Evolutionary conservation across 2,329 filamentous ascomycete genomes (phyloP), one percentile per base, ranked within the genome.

Genomic region (Aspergillus costaricaensis): DNA sequence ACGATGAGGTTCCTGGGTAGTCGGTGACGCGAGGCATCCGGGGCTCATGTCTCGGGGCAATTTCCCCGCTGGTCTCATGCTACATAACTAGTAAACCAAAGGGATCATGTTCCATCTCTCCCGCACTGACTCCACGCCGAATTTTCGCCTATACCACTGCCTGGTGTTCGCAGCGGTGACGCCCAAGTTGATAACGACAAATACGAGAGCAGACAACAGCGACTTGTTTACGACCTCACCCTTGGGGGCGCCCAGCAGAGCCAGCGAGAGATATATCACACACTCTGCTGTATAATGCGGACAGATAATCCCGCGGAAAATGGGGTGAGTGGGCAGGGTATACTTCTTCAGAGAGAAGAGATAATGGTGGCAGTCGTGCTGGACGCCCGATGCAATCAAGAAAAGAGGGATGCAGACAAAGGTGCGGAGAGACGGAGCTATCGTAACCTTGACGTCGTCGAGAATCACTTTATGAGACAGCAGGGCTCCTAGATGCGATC

Each of bases 281-380:
- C 91, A 93, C 78, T 98, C 95, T 70, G 89, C 91, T 3, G 90
- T 90, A 76, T 98, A 99, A 77, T 99, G 95, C 17, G 95, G 92
- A 68, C 91, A 96, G 41, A 97, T 78, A 21, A 96, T 76, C 59
- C 82, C 81, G 48, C 81, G 81, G 75, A 98, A 99, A 59, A 90
- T 78, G 2, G 88, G 88, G 61, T 89, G 83, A 2, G 83, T 80
- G 0, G 94, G 94, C 23, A 98, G 82, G 10, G 90, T 90, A 76
- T 99, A 98, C 72, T 92, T 94, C 72, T 86, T 85, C 61, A 95
- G 78, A 41, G 84, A 83, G 44, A 88, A 86, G 19, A 95, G 83
- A 68, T 93, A 82, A 57, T 78, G 78, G 72, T 94, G 91, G 70
- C 88, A 91, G 65, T 86, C 82, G 74, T 94, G 85, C 74, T 99